A percentile compares a stretch with the other conserved stretches of the same genome.
Conservation (phyloP, 352 stramenopile genomes). For the Phytophthora podocarpi region DNA sequence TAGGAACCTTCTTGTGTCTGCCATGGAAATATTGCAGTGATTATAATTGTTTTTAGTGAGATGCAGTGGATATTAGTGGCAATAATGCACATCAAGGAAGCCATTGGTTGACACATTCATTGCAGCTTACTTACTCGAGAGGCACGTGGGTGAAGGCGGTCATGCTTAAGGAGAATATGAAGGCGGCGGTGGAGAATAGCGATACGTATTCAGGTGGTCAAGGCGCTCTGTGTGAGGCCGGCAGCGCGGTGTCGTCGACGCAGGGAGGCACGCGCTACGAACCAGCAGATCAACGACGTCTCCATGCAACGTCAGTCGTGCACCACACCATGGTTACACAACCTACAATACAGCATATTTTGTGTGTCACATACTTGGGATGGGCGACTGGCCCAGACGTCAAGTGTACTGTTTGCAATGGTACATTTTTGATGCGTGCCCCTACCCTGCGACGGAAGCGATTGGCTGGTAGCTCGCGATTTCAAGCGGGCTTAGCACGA, state of each 20-base stretch:
- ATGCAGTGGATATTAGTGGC: too few species aligned
- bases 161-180: constrained; percentile 21
- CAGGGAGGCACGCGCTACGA: constrained; percentile 6
- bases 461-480: constrained; percentile 24
- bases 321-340: constrained; percentile 10
- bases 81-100: not conserved
- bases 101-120: too few species aligned
- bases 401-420: constrained; percentile 2
- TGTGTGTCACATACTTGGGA: not conserved
- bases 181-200: not conserved
- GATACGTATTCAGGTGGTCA: constrained; percentile 3
- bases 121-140: constrained; percentile 45
- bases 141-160: constrained; percentile 40
- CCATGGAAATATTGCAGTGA: not conserved
- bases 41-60: too few species aligned
- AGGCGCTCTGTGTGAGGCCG: constrained; percentile 5
- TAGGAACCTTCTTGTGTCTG: constrained; percentile 78
- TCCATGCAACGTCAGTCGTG: constrained; percentile 27
- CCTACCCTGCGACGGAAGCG: constrained; percentile 3
- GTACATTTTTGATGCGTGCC: too few species aligned
- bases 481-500: constrained; percentile 31
- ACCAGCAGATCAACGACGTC: constrained; percentile 28
- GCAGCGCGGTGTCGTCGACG: not conserved
- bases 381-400: too few species aligned
- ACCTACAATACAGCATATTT: not conserved